phyloP scores from a whole-genome alignment of 2,329 filamentous ascomycete genomes.

The Periconia sp. region DNA sequence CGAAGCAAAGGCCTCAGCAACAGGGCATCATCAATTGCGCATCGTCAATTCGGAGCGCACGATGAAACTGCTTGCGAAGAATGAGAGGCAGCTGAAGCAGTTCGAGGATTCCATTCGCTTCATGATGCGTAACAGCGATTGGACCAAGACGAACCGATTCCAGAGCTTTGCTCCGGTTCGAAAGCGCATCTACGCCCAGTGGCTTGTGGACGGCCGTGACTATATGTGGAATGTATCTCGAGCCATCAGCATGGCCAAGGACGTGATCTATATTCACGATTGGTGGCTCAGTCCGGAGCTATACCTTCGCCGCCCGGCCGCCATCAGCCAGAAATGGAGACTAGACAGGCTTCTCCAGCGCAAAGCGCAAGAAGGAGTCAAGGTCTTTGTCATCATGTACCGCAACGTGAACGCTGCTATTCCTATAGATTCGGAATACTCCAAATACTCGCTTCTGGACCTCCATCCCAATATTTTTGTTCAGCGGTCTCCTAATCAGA shows the following conservation, averaged over 20 bases:
- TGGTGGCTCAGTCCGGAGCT: constrained; percentile 98
- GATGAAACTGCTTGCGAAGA: constrained; percentile 85
- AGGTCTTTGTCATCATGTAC: constrained; percentile 97
- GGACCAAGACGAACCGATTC: constrained; percentile 83
- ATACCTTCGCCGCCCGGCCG: constrained; percentile 89
- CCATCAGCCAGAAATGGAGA: constrained; percentile 97
- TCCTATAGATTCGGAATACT: constrained; percentile 97
- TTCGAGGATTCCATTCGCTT: constrained; percentile 90
- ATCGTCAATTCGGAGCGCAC: constrained; percentile 91
- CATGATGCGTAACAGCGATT: constrained; percentile 81
- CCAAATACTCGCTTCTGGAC: constrained; percentile 93
- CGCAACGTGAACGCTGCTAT: constrained; percentile 96
- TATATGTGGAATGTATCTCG: constrained; percentile 99
- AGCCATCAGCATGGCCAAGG: constrained; percentile 93
- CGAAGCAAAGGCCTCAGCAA: constrained; percentile 63
- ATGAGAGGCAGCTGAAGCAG: constrained; percentile 84
- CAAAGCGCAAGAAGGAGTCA: constrained; percentile 93
- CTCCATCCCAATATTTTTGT: constrained; percentile 96
- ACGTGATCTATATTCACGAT: constrained; percentile 98
- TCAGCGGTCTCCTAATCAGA: constrained; percentile 93
- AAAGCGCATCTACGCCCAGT: constrained; percentile 84
- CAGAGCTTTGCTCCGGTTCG: constrained; percentile 92
- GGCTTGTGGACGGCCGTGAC: constrained; percentile 94
- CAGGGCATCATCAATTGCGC: constrained; percentile 81
- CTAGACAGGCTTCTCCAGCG: constrained; percentile 89